These are phyloP conservation scores for Cantharellus anzutake DNA, from an alignment of 768 basidiomycete species.

Conservation along the genomic window DNA sequence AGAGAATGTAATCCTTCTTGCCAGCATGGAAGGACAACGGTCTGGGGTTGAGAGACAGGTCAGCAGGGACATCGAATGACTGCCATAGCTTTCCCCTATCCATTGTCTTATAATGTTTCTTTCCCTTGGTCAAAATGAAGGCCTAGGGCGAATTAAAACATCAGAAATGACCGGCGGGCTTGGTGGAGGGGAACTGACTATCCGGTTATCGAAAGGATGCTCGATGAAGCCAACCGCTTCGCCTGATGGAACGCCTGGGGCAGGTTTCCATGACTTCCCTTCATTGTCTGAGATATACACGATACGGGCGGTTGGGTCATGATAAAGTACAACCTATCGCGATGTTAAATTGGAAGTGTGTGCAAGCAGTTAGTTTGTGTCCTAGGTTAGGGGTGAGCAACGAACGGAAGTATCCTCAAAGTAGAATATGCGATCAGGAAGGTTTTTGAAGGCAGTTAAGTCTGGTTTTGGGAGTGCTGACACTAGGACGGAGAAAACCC, in stretches of 20 bases:
- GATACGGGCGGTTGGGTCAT: constrained; percentile 48
- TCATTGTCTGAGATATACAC: constrained; percentile 73
- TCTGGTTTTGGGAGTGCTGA: background rate
- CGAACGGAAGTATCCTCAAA: constrained; percentile 82
- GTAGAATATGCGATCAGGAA: constrained; percentile 66
- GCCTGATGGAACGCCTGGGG: constrained; percentile 35
- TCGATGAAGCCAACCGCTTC: constrained; percentile 53
- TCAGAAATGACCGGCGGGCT: background rate
- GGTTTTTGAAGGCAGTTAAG: constrained; percentile 32
- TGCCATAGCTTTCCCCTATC: constrained; percentile 83
- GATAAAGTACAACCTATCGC: constrained; percentile 50
- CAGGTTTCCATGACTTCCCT: constrained; percentile 47
- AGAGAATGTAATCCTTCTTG: constrained; percentile 49
- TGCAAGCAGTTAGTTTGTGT: background rate
- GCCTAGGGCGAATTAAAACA: constrained; percentile 31
- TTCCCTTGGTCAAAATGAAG: constrained; percentile 62
- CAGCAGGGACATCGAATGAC: constrained; percentile 45
- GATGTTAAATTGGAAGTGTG: background rate
- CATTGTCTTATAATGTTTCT: constrained; percentile 68
- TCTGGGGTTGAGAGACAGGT: constrained; percentile 35
- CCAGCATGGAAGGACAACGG: constrained; percentile 83
- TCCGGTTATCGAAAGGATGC: constrained; percentile 69
- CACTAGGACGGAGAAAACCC: too few species aligned
- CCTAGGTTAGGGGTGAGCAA: constrained; percentile 4
- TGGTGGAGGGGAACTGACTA: constrained; percentile 26